phyloP scores from a whole-genome alignment of 1,139 yeast species.

The Magnusiomyces clavatus region DNA sequence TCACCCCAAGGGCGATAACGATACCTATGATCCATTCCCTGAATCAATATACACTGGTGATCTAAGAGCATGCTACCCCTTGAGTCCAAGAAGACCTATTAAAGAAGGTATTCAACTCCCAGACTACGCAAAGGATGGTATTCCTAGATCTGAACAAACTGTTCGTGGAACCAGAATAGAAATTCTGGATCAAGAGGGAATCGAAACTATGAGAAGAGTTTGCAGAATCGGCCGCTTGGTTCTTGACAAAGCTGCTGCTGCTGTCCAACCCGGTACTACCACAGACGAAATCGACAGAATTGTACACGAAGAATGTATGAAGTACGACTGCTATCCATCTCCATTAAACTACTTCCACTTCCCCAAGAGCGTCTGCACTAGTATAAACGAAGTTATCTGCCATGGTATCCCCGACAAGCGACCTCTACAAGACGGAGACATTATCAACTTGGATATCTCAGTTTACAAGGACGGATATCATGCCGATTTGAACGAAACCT shows the following conservation, averaged over 20 bases:
- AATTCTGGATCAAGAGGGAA: constrained; percentile 53
- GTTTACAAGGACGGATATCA: constrained; percentile 82
- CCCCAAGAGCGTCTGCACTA: constrained; percentile 90
- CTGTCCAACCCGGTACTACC: constrained; percentile 78
- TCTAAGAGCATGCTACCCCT: constrained; percentile 73
- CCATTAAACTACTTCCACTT: constrained; percentile 91
- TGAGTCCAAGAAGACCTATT: constrained; percentile 59
- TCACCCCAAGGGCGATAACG: constrained; percentile 37
- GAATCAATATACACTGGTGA: constrained; percentile 64
- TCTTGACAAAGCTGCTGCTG: constrained; percentile 77
- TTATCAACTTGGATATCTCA: constrained; percentile 83
- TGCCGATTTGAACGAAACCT: constrained; percentile 93
- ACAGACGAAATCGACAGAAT: constrained; percentile 88
- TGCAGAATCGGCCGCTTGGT: constrained; percentile 79
- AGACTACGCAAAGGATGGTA: constrained; percentile 78
- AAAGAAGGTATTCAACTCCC: constrained; percentile 71
- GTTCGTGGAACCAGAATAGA: constrained; percentile 61
- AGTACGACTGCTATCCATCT: constrained; percentile 88
- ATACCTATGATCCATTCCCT: constrained; percentile 80
- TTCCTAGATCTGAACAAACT: constrained; percentile 69
- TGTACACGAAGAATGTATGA: constrained; percentile 81
- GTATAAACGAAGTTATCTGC: constrained; percentile 90
- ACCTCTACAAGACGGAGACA: constrained; percentile 85
- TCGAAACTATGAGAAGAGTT: constrained; percentile 66
- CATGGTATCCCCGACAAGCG: constrained; percentile 96